Base-by-base conservation (phyloP, 306 rosid genomes). In the Herpetospermum pedunculosum region DNA sequence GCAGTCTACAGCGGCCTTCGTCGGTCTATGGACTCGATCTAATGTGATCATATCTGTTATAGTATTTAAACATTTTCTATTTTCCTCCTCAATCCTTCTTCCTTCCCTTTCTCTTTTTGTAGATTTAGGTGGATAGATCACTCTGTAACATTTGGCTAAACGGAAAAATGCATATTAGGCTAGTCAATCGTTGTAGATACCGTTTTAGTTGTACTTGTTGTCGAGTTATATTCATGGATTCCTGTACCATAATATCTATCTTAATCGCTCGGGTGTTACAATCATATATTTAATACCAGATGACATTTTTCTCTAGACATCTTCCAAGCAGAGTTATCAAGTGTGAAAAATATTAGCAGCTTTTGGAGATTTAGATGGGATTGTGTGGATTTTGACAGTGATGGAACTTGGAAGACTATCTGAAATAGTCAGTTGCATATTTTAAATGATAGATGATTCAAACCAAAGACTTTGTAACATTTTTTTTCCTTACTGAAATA, bases 1-100 rank as follows among this genome's bases (percentile, higher is more conserved):
- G 90, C 90, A 5, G 86, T 91, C 8, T 87, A 88, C 76, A 77
- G 83, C 16, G 97, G 97, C 73, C 92, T 95, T 58, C 85, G 92
- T 65, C 82, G 91, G 35, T 80, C 87, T 38, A 54, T 76, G 28
- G 77, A 78, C 11, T 81, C 77, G 41, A 82, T 80, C 34, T 89
- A 85, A 68, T 5, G 55, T 40, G 34, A 43, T 26, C 40, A 28
- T 54, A 68, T 10, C 5, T 44, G 3, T 69, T 44, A 5, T 28
- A 69, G 21, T 12, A 13, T 16, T 1, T 4, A 34, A 69, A 40
- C 53, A 41, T 67, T 43, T 41, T 67, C 73, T 41, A 25, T 26
- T 41, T 16, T 2, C 4, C 23, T 16, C 25, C 25, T 69, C 38
- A 12, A 43, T 38, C 30, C 18, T 13, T 41, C 29, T 19, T 69